Evolutionary conservation across 2,329 filamentous ascomycete species (phyloP).

Genomic region (Fusarium vanettenii): DNA sequence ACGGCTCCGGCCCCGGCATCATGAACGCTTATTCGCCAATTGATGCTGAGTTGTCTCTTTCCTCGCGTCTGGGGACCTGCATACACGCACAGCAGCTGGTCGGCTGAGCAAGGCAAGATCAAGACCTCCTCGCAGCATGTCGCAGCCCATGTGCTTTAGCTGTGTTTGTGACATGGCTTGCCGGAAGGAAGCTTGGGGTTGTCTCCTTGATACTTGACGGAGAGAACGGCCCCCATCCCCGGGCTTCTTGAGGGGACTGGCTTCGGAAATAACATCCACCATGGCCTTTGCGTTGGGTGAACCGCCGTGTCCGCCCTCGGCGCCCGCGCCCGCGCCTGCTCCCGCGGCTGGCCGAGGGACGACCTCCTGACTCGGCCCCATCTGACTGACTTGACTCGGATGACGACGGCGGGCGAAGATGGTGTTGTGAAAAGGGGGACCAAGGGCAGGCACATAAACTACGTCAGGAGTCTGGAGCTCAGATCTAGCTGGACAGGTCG

Average conservation of each 20-base stretch:
- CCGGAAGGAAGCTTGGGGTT: slow-evolving; percentile 22
- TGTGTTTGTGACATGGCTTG: slow-evolving; percentile 30
- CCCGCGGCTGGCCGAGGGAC: slow-evolving; percentile 36
- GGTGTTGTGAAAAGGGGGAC: slow-evolving; percentile 30
- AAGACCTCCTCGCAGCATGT: slow-evolving; percentile 19
- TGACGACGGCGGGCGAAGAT: slow-evolving; percentile 37
- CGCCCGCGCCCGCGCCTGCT: slow-evolving; percentile 1
- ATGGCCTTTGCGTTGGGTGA: slow-evolving; percentile 1
- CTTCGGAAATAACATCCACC: slow-evolving; percentile 20
- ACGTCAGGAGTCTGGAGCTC: slow-evolving; percentile 37
- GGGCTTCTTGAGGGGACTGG: slow-evolving; percentile 14
- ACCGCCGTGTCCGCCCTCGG: slow-evolving; percentile 6
- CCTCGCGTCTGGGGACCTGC: slow-evolving; percentile 43
- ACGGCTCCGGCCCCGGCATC: slow-evolving; percentile 21
- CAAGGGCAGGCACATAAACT: slow-evolving; percentile 20
- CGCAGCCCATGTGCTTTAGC: slow-evolving; percentile 16
- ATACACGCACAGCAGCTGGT: slow-evolving; percentile 34
- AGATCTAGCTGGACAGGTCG: slow-evolving; percentile 30
- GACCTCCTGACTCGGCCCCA: slow-evolving; percentile 43
- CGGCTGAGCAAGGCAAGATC: slow-evolving; percentile 34
- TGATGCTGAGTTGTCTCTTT: slow-evolving; percentile 45
- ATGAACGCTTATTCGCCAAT: slow-evolving; percentile 41
- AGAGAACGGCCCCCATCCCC: slow-evolving; percentile 23
- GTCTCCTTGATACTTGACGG: slow-evolving; percentile 13
- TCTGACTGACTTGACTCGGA: slow-evolving; percentile 46